Conservation (phyloP, 768 basidiomycete species). For the Mycena galopus region DNA sequence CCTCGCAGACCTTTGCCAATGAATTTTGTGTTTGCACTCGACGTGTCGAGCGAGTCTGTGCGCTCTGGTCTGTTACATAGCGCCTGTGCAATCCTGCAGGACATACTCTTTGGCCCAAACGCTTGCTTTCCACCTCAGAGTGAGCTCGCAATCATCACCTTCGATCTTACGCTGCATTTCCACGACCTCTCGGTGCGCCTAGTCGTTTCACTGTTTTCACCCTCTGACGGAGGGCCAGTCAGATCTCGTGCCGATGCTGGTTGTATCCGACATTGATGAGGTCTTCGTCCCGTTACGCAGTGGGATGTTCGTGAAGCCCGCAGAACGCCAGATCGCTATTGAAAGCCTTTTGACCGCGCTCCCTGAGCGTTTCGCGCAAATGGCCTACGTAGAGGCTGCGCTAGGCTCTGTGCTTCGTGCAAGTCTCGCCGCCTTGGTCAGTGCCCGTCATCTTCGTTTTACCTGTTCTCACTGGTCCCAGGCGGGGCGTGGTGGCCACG, state of each 20-base stretch:
- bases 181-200: conserved; percentile 86
- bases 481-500: conserved; percentile 83
- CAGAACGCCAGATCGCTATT: conserved; percentile 72
- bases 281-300: conserved; percentile 84
- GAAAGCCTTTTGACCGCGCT: conserved; percentile 76
- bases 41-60: conserved; percentile 80
- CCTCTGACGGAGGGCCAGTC: conserved; percentile 46
- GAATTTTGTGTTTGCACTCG: conserved; percentile 88
- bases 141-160: conserved; percentile 85
- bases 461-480: conserved; percentile 36
- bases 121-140: conserved; percentile 67
- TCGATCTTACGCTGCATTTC: conserved; percentile 85
- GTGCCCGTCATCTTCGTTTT: conserved; percentile 38
- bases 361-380: conserved; percentile 70
- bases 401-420: conserved; percentile 85
- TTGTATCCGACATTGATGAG: conserved; percentile 93
- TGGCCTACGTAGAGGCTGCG: conserved; percentile 66
- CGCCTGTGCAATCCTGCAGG: conserved; percentile 73
- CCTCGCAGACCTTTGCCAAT: conserved; percentile 72
- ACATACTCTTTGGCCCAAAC: conserved; percentile 72
- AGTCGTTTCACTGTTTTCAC: conserved; percentile 26
- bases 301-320: conserved; percentile 84
- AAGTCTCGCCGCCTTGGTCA: conserved; percentile 78
- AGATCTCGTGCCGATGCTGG: conserved; percentile 74
- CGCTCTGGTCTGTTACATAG: conserved; percentile 77